phyloP scores from a whole-genome alignment of 139 green algal species.

The Tetradesmus lagerheimii region DNA sequence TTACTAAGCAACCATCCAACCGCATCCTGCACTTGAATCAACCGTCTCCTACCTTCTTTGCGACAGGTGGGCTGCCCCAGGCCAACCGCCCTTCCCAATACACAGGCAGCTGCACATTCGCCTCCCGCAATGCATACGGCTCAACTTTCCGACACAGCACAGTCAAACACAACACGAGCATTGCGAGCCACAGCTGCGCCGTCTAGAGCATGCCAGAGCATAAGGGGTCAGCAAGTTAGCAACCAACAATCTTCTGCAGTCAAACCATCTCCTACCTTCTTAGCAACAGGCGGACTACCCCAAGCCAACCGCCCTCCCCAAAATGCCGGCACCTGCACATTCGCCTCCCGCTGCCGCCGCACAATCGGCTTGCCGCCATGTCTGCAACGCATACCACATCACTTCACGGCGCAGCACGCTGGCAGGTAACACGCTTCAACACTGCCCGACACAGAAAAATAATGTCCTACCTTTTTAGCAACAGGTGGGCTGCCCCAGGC shows the following conservation, averaged over 20 bases:
- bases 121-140: too few relatives aligned
- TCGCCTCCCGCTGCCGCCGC: constrained; percentile 58
- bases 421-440: too few relatives aligned
- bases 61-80: constrained; percentile 12
- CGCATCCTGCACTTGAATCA: too few relatives aligned
- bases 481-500: constrained; percentile 71
- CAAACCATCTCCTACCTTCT: neutral
- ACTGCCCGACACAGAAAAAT: too few relatives aligned
- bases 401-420: too few relatives aligned
- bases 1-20: too few relatives aligned
- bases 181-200: too few relatives aligned
- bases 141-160: too few relatives aligned
- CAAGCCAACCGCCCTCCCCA: constrained; percentile 63
- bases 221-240: neutral
- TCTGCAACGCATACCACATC: too few relatives aligned
- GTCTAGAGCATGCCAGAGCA: neutral
- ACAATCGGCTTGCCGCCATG: constrained; percentile 53
- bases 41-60: neutral
- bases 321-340: constrained; percentile 68
- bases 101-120: constrained; percentile 68
- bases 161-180: neutral
- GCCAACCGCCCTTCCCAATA: constrained; percentile 31
- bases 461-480: neutral
- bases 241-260: neutral
- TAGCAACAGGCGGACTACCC: constrained; percentile 59